phyloP scores from a whole-genome alignment of 2,329 filamentous ascomycete genomes.

The Cryphonectria radicalis region DNA sequence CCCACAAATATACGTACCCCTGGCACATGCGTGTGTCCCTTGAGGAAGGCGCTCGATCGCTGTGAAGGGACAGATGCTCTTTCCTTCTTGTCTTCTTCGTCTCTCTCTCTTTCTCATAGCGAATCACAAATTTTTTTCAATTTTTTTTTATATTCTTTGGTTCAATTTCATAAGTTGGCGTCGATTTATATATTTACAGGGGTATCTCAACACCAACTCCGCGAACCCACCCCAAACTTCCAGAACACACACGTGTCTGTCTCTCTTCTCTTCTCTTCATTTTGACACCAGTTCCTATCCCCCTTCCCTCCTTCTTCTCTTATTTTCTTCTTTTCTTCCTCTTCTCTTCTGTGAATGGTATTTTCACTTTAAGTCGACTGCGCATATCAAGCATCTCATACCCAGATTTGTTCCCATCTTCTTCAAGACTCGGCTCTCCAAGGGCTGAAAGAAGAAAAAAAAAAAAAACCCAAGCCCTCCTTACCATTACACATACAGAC shows the following conservation, averaged over 20 bases:
- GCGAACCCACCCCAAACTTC: background rate
- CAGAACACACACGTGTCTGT: background rate
- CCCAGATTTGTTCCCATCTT: background rate
- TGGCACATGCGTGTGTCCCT: background rate
- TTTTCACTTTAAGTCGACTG: background rate
- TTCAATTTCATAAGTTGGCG: background rate
- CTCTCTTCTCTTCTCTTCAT: background rate
- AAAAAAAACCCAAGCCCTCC: background rate
- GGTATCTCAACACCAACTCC: slow-evolving; percentile 8
- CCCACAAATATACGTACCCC: slow-evolving; percentile 9
- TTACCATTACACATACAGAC: background rate
- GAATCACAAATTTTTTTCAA: background rate
- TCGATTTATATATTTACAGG: background rate
- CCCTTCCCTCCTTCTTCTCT: no score
- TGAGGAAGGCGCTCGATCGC: background rate
- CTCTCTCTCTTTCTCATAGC: background rate
- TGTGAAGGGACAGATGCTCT: background rate
- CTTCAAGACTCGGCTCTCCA: background rate
- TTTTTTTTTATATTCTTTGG: background rate
- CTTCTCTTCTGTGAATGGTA: no score
- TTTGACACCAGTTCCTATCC: background rate
- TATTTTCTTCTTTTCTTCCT: no score
- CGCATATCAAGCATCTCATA: background rate
- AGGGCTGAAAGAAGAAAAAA: background rate
- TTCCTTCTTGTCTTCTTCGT: background rate